Conservation (phyloP, 2,329 filamentous ascomycete genomes). For the Seiridium cupressi region DNA sequence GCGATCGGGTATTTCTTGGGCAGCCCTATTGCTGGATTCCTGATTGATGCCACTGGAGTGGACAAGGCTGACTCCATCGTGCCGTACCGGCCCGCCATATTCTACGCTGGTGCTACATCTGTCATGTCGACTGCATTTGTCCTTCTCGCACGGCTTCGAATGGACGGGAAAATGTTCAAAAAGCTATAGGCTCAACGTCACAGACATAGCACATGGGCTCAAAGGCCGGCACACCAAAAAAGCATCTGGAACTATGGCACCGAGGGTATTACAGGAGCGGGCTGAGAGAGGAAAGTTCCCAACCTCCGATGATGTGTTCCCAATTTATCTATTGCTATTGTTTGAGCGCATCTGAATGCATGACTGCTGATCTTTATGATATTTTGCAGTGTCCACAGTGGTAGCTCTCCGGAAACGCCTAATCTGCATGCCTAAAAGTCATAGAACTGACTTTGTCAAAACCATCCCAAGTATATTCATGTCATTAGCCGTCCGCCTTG, state of each 20-base stretch:
- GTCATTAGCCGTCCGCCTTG: no score
- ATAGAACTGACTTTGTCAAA: no score
- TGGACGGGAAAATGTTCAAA: background rate
- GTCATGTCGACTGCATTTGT: background rate
- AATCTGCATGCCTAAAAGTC: no score
- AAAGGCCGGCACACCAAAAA: background rate
- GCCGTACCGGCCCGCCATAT: background rate
- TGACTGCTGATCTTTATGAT: no score
- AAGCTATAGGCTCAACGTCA: background rate
- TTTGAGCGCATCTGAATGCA: no score
- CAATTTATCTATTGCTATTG: no score
- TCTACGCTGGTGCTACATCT: background rate
- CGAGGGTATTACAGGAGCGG: no score
- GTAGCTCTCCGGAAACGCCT: no score
- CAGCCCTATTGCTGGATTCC: slow-evolving; percentile 1
- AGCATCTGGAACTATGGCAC: background rate
- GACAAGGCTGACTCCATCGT: background rate
- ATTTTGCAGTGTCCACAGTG: no score
- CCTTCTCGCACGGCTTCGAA: background rate
- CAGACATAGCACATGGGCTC: background rate
- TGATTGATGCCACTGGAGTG: background rate
- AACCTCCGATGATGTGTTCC: no score
- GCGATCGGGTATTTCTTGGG: background rate
- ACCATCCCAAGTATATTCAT: no score
- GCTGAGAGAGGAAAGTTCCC: no score